Percentiles rank a stretch among this genome's conserved stretches.
Evolutionary conservation across 129 eudicot genomes (phyloP).

Genomic region (Erigeron canadensis): DNA sequence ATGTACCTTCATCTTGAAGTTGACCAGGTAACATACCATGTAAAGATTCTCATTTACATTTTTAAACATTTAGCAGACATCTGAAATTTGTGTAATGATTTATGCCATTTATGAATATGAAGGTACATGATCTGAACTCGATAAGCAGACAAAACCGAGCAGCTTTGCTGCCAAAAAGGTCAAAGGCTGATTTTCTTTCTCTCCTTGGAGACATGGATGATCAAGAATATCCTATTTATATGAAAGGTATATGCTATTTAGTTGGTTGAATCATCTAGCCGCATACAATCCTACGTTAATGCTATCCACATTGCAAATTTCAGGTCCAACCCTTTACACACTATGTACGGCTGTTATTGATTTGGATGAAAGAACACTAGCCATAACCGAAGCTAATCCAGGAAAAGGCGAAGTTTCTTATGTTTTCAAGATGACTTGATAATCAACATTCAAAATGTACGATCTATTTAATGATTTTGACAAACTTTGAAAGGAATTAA

Average conservation of each 20-base stretch:
- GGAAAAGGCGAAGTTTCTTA: constrained; percentile 45
- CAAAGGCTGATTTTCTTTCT: constrained; percentile 64
- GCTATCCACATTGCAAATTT: constrained; percentile 16
- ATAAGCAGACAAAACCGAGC: constrained; percentile 76
- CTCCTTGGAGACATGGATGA: constrained; percentile 66
- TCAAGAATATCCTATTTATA: constrained; percentile 70
- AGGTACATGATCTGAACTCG: constrained; percentile 84
- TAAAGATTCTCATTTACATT: not conserved
- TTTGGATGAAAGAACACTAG: constrained; percentile 63
- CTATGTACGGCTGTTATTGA: constrained; percentile 86
- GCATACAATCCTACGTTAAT: not conserved
- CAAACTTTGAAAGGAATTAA: not conserved
- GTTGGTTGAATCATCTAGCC: not conserved
- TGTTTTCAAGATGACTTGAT: constrained; percentile 44
- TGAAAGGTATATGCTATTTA: constrained; percentile 65
- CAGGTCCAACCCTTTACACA: constrained; percentile 86
- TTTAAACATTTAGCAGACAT: not conserved
- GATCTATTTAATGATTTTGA: not conserved
- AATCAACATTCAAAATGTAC: constrained; percentile 7
- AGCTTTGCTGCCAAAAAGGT: constrained; percentile 55
- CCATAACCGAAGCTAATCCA: constrained; percentile 73
- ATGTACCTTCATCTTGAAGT: constrained; percentile 86
- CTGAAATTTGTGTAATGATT: not conserved
- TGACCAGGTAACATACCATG: constrained; percentile 42
- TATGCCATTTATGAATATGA: constrained; percentile 36